Percentiles rank a stretch among this genome's conserved stretches.
These are phyloP conservation scores for Globisporangium abappressorium DNA, from an alignment of 352 stramenopile species.

Conservation along the genomic window DNA sequence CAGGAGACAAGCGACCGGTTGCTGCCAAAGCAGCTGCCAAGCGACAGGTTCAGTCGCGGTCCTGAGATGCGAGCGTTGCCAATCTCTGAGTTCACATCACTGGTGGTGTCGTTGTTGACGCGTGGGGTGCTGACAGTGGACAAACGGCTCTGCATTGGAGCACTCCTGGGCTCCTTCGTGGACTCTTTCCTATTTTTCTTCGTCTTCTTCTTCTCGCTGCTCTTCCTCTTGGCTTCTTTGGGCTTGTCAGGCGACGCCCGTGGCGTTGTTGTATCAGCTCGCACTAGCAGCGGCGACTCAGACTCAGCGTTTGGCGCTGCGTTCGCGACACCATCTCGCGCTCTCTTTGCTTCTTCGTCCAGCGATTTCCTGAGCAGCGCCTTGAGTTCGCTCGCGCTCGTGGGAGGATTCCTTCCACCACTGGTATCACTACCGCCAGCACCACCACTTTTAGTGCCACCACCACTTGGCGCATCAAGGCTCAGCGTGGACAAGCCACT, in stretches of 20 bases:
- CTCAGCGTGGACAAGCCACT: not conserved
- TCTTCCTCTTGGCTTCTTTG: slow-evolving; percentile 5
- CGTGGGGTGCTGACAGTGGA: not conserved
- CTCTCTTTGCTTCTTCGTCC: not conserved
- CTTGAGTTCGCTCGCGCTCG: slow-evolving; percentile 19
- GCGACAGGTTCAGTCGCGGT: slow-evolving; percentile 23
- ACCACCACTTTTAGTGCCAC: not conserved
- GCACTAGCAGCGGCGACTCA: slow-evolving; percentile 38
- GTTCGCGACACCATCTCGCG: slow-evolving; percentile 20
- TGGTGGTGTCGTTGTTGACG: not conserved
- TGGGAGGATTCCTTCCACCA: not conserved
- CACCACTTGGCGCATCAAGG: not conserved
- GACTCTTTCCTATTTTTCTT: not conserved
- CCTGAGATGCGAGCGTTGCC: slow-evolving; percentile 20
- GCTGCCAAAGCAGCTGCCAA: slow-evolving; percentile 11
- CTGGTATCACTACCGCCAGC: not conserved
- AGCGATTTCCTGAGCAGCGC: slow-evolving; percentile 17
- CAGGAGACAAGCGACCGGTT: slow-evolving; percentile 19
- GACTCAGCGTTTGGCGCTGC: slow-evolving; percentile 22
- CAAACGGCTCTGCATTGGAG: not conserved
- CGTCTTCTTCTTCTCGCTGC: not conserved
- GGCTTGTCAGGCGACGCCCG: slow-evolving; percentile 13
- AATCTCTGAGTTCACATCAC: not conserved
- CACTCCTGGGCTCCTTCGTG: not conserved
- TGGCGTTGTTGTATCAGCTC: slow-evolving; percentile 14